A percentile compares a stretch with the other conserved stretches of the same genome.
Conservation (phyloP, 768 basidiomycete species). For the Hericium coralloides region DNA sequence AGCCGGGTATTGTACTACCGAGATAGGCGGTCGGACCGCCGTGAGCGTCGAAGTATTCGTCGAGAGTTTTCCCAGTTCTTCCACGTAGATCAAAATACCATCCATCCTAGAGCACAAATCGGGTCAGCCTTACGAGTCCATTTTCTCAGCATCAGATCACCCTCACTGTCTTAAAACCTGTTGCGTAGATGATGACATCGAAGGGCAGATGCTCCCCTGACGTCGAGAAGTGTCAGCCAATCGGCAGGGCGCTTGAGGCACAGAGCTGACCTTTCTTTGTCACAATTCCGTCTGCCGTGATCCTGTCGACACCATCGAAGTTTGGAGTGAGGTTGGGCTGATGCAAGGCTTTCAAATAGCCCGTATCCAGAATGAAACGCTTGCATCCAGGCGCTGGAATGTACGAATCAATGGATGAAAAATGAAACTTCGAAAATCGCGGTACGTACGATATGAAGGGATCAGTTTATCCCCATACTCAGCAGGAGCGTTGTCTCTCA, state of each 20-base stretch:
- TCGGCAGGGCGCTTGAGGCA: background rate
- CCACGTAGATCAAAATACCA: slow-evolving; percentile 14
- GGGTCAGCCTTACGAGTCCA: no score
- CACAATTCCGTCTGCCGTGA: slow-evolving; percentile 15
- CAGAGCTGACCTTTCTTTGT: slow-evolving; percentile 17
- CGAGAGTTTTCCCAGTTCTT: slow-evolving; percentile 14
- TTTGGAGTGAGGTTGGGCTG: slow-evolving; percentile 21
- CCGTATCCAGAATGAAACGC: slow-evolving; percentile 24
- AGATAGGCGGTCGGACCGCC: slow-evolving; percentile 27
- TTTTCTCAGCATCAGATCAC: no score
- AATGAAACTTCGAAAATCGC: background rate
- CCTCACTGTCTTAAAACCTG: slow-evolving; percentile 24
- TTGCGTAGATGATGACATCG: slow-evolving; percentile 27
- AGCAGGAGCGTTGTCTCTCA: slow-evolving; percentile 17
- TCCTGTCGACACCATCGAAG: slow-evolving; percentile 15
- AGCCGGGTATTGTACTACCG: slow-evolving; percentile 25
- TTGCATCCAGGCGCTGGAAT: slow-evolving; percentile 18
- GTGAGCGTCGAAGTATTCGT: slow-evolving; percentile 21
- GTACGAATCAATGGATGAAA: background rate
- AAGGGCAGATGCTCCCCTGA: slow-evolving; percentile 20
- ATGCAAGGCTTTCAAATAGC: slow-evolving; percentile 22
- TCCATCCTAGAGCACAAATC: no score
- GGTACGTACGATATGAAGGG: slow-evolving; percentile 20
- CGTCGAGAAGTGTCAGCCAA: background rate
- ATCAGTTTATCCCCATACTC: slow-evolving; percentile 22